These are phyloP conservation scores for Mollisia scopiformis DNA, from an alignment of 2,329 filamentous ascomycete genomes.

Conservation along the genomic window DNA sequence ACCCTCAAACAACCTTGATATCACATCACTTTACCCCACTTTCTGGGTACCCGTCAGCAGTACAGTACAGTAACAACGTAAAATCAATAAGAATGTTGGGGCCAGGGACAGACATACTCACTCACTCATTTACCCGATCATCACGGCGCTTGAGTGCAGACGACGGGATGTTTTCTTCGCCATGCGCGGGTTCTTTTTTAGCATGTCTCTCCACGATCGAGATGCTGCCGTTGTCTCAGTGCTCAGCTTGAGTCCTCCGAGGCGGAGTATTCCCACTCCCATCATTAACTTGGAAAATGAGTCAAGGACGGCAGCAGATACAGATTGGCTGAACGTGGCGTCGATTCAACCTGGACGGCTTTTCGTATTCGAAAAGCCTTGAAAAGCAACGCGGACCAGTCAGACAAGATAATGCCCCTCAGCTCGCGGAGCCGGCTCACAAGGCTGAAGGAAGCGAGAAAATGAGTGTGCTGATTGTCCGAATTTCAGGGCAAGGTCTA, in stretches of 20 bases:
- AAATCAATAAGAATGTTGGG: background rate
- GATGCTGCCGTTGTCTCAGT: background rate
- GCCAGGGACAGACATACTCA: too few species aligned
- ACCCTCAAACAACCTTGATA: too few species aligned
- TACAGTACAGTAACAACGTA: too few species aligned
- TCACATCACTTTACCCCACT: background rate
- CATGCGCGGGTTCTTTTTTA: background rate
- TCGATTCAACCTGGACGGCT: background rate
- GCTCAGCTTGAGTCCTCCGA: background rate
- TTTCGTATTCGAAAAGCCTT: background rate
- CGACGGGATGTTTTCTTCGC: background rate
- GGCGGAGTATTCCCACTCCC: background rate
- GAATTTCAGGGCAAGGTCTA: background rate
- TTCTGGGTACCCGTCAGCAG: background rate
- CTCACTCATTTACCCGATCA: too few species aligned
- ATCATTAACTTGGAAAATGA: background rate
- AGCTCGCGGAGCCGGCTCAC: background rate
- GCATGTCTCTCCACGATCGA: background rate
- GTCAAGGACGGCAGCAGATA: background rate
- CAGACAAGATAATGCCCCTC: background rate
- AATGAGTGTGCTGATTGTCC: background rate
- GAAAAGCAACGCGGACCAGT: background rate
- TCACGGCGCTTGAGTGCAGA: too few species aligned
- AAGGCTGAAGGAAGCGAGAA: constrained; percentile 2
- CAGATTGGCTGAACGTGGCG: background rate